Percentiles rank a stretch among this genome's conserved stretches.
phyloP scores from a whole-genome alignment of 495 filamentous ascomycete genomes.

The Lophium mytilinum region DNA sequence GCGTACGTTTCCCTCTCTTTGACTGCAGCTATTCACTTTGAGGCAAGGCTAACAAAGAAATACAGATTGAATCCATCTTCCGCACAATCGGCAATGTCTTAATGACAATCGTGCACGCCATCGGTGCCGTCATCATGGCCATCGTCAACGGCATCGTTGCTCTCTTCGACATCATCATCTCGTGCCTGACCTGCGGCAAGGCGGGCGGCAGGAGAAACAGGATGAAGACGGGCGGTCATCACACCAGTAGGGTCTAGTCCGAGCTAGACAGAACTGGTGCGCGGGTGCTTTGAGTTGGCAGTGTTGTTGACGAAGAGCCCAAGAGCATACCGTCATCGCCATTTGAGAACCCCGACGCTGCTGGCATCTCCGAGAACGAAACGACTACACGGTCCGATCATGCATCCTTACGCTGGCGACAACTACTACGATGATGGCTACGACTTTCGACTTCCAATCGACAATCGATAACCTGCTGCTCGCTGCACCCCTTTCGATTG shows the following conservation, averaged over 20 bases:
- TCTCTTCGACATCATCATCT: slow-evolving; percentile 77
- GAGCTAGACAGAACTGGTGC: background rate
- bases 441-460: no score
- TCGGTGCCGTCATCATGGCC: slow-evolving; percentile 63
- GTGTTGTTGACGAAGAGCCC: no score
- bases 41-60: slow-evolving; percentile 10
- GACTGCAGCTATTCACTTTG: background rate
- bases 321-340: no score
- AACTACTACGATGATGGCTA: no score
- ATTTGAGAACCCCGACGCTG: no score
- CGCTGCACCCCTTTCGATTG: no score
- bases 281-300: no score
- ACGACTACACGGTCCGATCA: no score
- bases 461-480: no score
- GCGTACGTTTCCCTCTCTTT: slow-evolving; percentile 54
- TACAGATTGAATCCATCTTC: slow-evolving; percentile 69
- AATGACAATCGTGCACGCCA: slow-evolving; percentile 76
- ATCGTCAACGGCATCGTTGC: slow-evolving; percentile 77
- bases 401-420: no score
- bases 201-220: slow-evolving; percentile 39
- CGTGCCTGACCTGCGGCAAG: slow-evolving; percentile 74
- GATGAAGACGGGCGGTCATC: slow-evolving; percentile 3
- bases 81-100: slow-evolving; percentile 74
- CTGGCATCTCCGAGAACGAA: no score
- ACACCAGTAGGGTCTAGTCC: slow-evolving; percentile 25